A percentile compares a stretch with the other conserved stretches of the same genome.
These are phyloP conservation scores for Candida rishiriensis DNA, from an alignment of 805 yeast species.

Conservation along the genomic window DNA sequence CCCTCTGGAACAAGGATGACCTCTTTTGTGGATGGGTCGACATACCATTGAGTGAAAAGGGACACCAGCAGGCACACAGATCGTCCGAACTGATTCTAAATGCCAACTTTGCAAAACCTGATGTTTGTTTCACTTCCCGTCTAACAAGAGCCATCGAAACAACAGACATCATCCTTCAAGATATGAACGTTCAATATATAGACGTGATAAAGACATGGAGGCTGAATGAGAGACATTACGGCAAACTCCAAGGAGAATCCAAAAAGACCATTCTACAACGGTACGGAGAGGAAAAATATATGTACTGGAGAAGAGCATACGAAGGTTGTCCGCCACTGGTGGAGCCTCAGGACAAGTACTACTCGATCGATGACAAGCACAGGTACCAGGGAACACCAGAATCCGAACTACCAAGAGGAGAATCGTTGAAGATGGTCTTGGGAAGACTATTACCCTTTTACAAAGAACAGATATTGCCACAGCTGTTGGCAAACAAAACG, in stretches of 20 bases:
- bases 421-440: constrained; percentile 69
- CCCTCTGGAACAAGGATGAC: constrained; percentile 72
- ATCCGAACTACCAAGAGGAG: constrained; percentile 61
- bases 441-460: constrained; percentile 61
- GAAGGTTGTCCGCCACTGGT: constrained; percentile 63
- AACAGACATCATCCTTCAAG: constrained; percentile 57
- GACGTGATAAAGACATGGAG: constrained; percentile 69
- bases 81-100: constrained; percentile 58
- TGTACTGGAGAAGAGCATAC: constrained; percentile 75
- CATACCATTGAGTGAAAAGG: constrained; percentile 62
- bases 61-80: constrained; percentile 60
- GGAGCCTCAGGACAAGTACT: constrained; percentile 34
- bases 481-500: constrained; percentile 46
- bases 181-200: constrained; percentile 44
- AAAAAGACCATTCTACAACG: constrained; percentile 60
- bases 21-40: constrained; percentile 87
- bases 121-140: constrained; percentile 65
- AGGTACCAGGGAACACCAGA: constrained; percentile 40
- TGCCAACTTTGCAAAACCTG: constrained; percentile 40
- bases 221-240: constrained; percentile 81
- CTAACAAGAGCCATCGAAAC: constrained; percentile 73
- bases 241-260: constrained; percentile 73
- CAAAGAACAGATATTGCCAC: constrained; percentile 45
- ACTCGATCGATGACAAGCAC: constrained; percentile 32
- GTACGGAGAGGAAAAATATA: constrained; percentile 70